These are phyloP conservation scores for Euclidium syriacum DNA, from an alignment of 345 rosid species.

Conservation along the genomic window DNA sequence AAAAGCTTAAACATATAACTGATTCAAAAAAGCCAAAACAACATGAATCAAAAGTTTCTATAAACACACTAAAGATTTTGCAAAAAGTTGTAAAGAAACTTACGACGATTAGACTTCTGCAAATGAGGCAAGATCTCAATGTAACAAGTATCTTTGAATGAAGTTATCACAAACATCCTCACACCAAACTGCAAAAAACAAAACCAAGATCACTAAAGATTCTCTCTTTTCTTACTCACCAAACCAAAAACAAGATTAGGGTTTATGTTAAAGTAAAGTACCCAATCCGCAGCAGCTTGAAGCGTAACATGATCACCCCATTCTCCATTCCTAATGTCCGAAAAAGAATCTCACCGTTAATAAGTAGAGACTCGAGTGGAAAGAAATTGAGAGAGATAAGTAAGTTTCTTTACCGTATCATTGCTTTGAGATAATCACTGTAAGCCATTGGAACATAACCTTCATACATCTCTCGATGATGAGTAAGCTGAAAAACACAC, in stretches of 20 bases:
- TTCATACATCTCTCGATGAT: constrained; percentile 47
- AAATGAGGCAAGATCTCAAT: constrained; percentile 74
- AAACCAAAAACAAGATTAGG: background rate
- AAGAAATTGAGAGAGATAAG: background rate
- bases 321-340: constrained; percentile 33
- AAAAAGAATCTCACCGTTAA: background rate
- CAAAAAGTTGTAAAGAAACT: constrained; percentile 5
- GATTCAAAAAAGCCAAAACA: constrained; percentile 23
- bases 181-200: constrained; percentile 62
- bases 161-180: constrained; percentile 78
- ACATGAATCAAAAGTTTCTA: background rate
- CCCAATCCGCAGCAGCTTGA: constrained; percentile 37
- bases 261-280: constrained; percentile 16
- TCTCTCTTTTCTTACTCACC: background rate
- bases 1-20: constrained; percentile 89
- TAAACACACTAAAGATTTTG: no score
- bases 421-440: constrained; percentile 59
- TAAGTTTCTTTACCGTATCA: constrained; percentile 55
- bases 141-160: constrained; percentile 88
- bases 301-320: constrained; percentile 42
- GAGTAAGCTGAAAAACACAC: constrained; percentile 25
- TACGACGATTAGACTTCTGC: constrained; percentile 71
- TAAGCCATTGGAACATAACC: constrained; percentile 73
- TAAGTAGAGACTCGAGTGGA: background rate
- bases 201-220: constrained; percentile 1